These are phyloP conservation scores for Oldenlandia corymbosa DNA, from an alignment of 257 asterid species.

Conservation along the genomic window DNA sequence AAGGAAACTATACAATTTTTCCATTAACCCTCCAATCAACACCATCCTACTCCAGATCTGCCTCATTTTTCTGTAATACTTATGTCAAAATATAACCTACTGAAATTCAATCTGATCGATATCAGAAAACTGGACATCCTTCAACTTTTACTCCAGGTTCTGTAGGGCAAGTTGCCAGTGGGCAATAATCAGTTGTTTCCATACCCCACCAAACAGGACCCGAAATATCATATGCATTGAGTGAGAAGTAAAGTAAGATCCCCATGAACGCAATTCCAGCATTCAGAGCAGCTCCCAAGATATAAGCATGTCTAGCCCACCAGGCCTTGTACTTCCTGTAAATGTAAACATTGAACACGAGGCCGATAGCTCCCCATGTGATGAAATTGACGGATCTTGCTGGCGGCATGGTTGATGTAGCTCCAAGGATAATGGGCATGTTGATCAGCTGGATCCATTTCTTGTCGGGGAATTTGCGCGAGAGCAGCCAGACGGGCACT, in stretches of 20 bases:
- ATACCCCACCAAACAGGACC: constrained; percentile 79
- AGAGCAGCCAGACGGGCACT: constrained; percentile 45
- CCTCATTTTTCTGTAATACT: too few relatives aligned
- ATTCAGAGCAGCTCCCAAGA: constrained; percentile 54
- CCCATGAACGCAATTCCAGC: constrained; percentile 88
- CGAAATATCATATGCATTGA: constrained; percentile 30
- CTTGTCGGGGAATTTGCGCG: constrained; percentile 48
- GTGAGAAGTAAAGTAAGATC: constrained; percentile 38
- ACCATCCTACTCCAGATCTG: too few relatives aligned
- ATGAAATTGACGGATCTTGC: constrained; percentile 49
- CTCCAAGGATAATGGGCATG: constrained; percentile 50
- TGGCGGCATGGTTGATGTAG: constrained; percentile 45
- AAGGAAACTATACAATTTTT: too few relatives aligned
- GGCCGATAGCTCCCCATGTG: constrained; percentile 56
- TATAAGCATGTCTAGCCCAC: constrained; percentile 81
- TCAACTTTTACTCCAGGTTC: constrained; percentile 39
- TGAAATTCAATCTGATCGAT: too few relatives aligned
- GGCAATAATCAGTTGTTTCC: constrained; percentile 49
- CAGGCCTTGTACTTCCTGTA: constrained; percentile 50
- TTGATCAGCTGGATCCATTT: constrained; percentile 51
- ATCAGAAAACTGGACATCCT: constrained; percentile 50
- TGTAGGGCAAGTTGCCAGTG: constrained; percentile 58
- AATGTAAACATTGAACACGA: constrained; percentile 44
- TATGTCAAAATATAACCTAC: too few relatives aligned
- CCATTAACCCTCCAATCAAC: too few relatives aligned